phyloP scores from a whole-genome alignment of 176 grass and related monocot genomes.

The Puccinellia tenuiflora region DNA sequence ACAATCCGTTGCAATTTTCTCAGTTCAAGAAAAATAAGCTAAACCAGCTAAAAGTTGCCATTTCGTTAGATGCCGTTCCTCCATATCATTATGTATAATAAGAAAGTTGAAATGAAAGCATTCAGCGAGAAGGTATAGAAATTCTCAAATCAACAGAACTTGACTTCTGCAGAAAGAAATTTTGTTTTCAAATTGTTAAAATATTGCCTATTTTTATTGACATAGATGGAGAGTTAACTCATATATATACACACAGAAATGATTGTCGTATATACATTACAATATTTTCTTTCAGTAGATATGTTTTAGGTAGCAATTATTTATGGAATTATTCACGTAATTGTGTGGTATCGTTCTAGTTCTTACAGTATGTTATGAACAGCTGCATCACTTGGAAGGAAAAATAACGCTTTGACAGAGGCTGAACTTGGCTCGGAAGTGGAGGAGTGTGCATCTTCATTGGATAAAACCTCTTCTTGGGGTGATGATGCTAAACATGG shows the following conservation, averaged over 20 bases:
- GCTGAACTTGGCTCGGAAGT: slow-evolving; percentile 12
- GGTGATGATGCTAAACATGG: slow-evolving; percentile 25
- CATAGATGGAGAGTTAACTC: background rate
- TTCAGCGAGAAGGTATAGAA: background rate
- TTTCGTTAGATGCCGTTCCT: background rate
- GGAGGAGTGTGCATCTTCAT: slow-evolving; percentile 26
- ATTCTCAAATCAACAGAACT: background rate
- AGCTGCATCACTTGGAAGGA: slow-evolving; percentile 36
- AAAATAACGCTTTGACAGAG: slow-evolving; percentile 10
- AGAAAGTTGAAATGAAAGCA: background rate
- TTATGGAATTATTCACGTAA: background rate
- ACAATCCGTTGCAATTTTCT: background rate
- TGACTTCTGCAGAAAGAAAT: background rate
- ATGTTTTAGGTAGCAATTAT: background rate
- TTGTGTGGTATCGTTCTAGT: background rate
- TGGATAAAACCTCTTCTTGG: slow-evolving; percentile 25
- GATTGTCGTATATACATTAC: background rate
- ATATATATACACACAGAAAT: background rate
- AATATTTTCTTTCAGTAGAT: background rate
- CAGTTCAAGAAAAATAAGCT: background rate
- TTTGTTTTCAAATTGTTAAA: background rate
- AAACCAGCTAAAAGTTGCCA: background rate
- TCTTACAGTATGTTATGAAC: slow-evolving; percentile 43
- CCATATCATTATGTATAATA: background rate
- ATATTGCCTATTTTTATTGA: background rate